These are phyloP conservation scores for Lactuca sativa DNA, from an alignment of 129 eudicot species.

Conservation along the genomic window DNA sequence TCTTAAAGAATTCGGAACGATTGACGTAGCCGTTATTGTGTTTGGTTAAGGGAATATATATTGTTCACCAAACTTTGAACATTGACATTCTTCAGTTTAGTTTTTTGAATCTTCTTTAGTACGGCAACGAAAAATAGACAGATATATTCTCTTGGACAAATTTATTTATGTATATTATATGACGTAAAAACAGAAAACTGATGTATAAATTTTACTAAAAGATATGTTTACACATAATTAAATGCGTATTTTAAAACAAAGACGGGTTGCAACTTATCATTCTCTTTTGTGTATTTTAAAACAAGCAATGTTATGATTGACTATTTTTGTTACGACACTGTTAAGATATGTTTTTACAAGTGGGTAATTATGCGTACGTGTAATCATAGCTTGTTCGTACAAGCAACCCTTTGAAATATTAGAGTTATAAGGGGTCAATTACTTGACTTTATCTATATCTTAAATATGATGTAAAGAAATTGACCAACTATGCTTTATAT, in stretches of 20 bases:
- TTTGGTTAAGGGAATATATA: slow-evolving; percentile 25
- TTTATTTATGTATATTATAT: not conserved
- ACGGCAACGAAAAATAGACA: slow-evolving; percentile 10
- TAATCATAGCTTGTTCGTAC: slow-evolving; percentile 25
- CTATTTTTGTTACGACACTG: slow-evolving; percentile 6
- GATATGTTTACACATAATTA: not conserved
- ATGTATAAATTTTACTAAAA: not conserved
- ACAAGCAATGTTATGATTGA: not conserved
- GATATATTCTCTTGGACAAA: not conserved
- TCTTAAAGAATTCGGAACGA: not conserved
- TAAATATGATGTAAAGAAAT: slow-evolving; percentile 18
- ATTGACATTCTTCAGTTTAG: slow-evolving; percentile 20
- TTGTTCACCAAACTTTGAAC: slow-evolving; percentile 28
- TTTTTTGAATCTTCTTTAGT: not conserved
- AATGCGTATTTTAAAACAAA: not conserved
- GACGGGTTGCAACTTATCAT: not conserved
- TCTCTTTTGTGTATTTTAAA: not conserved
- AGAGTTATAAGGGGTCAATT: slow-evolving; percentile 15
- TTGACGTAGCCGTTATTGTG: slow-evolving; percentile 3
- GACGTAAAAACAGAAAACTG: not conserved
- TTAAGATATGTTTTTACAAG: slow-evolving; percentile 7
- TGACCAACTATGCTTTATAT: slow-evolving; percentile 7
- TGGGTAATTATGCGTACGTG: slow-evolving; percentile 26
- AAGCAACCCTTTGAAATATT: slow-evolving; percentile 29
- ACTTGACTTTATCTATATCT: slow-evolving; percentile 24